Evolutionary conservation across 2,329 filamentous ascomycete genomes (phyloP).

Genomic region (Penicillium expansum): DNA sequence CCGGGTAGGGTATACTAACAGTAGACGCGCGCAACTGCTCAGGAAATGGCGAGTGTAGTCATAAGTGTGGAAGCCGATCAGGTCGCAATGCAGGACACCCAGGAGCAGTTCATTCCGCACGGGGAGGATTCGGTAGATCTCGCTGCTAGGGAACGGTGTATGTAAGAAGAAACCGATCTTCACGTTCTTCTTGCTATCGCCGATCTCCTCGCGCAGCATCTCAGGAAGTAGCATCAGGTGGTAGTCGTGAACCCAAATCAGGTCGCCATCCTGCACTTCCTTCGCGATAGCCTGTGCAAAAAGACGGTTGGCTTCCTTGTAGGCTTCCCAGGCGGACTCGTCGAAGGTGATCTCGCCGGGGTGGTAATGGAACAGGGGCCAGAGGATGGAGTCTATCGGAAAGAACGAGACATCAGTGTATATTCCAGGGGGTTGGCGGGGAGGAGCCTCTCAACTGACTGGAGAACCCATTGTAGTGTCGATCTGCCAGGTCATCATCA

Average conservation of each 20-base stretch:
- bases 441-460: constrained; percentile 60
- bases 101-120: constrained; percentile 85
- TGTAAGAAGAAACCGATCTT: constrained; percentile 99
- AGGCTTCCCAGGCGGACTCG: constrained; percentile 89
- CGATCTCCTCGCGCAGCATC: constrained; percentile 90
- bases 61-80: constrained; percentile 98
- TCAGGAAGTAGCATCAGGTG: constrained; percentile 95
- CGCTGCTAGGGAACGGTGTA: constrained; percentile 93
- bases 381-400: constrained; percentile 81
- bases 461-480: constrained; percentile 97
- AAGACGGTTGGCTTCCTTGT: constrained; percentile 85
- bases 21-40: constrained; percentile 90
- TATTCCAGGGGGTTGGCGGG: not conserved
- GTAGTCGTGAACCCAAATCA: constrained; percentile 99
- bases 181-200: constrained; percentile 77
- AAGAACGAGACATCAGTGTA: constrained; percentile 11
- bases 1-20: constrained; percentile 52
- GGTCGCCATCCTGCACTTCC: constrained; percentile 86
- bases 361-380: constrained; percentile 98
- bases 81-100: constrained; percentile 86
- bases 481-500: constrained; percentile 86
- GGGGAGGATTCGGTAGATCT: constrained; percentile 93
- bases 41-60: constrained; percentile 98
- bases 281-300: constrained; percentile 86
- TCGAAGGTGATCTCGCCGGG: constrained; percentile 98